Evolutionary conservation across 192 early-diverging fungal species (phyloP).

Genomic region (Phycomyces blakesleeanus): DNA sequence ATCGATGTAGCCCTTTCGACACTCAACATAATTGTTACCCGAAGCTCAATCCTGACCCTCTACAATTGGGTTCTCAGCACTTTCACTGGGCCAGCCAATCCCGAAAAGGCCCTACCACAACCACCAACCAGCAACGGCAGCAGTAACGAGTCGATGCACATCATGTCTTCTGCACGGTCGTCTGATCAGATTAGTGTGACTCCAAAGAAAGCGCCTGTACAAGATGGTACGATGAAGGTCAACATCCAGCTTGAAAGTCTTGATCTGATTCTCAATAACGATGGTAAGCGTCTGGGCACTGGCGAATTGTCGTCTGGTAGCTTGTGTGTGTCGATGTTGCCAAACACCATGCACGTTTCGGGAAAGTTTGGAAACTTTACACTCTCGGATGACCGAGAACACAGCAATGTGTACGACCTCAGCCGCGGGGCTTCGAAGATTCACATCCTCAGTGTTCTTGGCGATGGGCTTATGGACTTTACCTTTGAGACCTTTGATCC

Average conservation of each 20-base stretch:
- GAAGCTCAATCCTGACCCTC: slow-evolving; percentile 63
- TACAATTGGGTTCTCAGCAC: slow-evolving; percentile 74
- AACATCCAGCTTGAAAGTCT: slow-evolving; percentile 29
- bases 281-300: slow-evolving; percentile 57
- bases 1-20: slow-evolving; percentile 63
- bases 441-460: slow-evolving; percentile 65
- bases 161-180: neutral
- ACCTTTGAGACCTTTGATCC: slow-evolving; percentile 66
- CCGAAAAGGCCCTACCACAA: neutral
- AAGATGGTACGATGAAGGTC: slow-evolving; percentile 15
- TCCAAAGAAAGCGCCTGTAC: too few relatives aligned
- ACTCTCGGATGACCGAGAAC: slow-evolving; percentile 44
- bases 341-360: slow-evolving; percentile 39
- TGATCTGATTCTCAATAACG: slow-evolving; percentile 51
- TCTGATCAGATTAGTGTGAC: too few relatives aligned
- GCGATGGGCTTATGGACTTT: slow-evolving; percentile 72
- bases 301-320: slow-evolving; percentile 53
- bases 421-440: slow-evolving; percentile 19
- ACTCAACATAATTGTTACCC: slow-evolving; percentile 66
- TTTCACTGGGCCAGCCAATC: slow-evolving; percentile 38
- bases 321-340: slow-evolving; percentile 48
- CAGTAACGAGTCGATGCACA: neutral
- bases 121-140: neutral
- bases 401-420: neutral
- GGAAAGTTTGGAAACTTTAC: slow-evolving; percentile 54